Evolutionary conservation across 2,329 filamentous ascomycete genomes (phyloP).

Genomic region (Apiospora kogelbergensis): DNA sequence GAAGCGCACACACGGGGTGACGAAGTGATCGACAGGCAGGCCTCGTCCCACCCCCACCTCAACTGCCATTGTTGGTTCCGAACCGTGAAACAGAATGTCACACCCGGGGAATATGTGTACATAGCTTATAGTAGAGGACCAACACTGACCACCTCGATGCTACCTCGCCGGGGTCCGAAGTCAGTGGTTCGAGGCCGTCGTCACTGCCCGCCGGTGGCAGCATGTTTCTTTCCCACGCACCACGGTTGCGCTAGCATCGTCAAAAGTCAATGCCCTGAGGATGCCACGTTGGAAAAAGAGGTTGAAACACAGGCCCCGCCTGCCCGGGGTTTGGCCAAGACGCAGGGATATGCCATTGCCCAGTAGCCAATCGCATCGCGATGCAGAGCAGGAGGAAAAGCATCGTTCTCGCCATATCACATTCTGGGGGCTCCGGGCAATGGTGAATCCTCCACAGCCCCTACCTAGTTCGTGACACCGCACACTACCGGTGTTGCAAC

Average conservation of each 20-base stretch:
- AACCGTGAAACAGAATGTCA: no score
- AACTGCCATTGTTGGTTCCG: no score
- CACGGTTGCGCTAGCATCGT: neutral
- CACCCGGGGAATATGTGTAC: no score
- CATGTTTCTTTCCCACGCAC: neutral
- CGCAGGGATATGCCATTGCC: neutral
- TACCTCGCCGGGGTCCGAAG: neutral
- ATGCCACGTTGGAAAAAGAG: neutral
- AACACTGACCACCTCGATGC: neutral
- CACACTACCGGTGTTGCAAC: neutral
- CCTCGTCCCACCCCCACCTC: no score
- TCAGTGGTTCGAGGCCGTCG: constrained; percentile 1
- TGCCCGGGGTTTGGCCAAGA: neutral
- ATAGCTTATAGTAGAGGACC: no score
- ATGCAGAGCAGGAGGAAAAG: no score
- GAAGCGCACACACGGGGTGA: no score
- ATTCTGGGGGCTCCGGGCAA: neutral
- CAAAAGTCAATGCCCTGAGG: neutral
- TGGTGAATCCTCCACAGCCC: neutral
- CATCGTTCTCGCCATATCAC: neutral
- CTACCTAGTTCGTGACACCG: neutral
- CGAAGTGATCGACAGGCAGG: no score
- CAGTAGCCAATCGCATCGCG: neutral
- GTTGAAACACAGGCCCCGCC: neutral
- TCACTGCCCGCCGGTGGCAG: neutral